phyloP scores from a whole-genome alignment of 2,329 filamentous ascomycete species.

The Monosporascus sp. region DNA sequence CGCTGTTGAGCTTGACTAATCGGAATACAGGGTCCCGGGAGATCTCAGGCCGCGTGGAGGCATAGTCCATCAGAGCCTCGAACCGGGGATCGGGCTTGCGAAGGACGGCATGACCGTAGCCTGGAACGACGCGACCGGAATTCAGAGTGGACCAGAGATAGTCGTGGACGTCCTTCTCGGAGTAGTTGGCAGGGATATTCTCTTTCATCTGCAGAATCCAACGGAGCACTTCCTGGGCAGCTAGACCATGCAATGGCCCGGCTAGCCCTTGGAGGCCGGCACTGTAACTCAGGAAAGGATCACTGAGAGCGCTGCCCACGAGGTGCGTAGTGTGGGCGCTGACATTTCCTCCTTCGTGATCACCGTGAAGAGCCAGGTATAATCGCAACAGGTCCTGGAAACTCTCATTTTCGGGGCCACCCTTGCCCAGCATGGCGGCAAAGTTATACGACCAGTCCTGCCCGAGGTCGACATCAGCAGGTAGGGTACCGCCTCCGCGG shows the following conservation, averaged over 20 bases:
- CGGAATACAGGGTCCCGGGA: slow-evolving; percentile 85
- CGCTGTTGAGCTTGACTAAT: slow-evolving; percentile 88
- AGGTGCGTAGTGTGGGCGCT: slow-evolving; percentile 93
- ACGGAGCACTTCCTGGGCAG: slow-evolving; percentile 92
- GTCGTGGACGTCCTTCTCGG: slow-evolving; percentile 74
- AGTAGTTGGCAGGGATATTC: slow-evolving; percentile 71
- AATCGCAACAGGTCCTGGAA: slow-evolving; percentile 94
- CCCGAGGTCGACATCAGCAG: slow-evolving; percentile 69
- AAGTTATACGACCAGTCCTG: slow-evolving; percentile 99
- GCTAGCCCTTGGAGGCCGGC: slow-evolving; percentile 93
- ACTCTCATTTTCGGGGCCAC: slow-evolving; percentile 79
- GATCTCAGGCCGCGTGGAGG: slow-evolving; percentile 77
- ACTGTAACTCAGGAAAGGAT: slow-evolving; percentile 93
- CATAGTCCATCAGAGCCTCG: slow-evolving; percentile 95
- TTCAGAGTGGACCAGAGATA: slow-evolving; percentile 94
- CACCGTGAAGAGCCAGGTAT: slow-evolving; percentile 93
- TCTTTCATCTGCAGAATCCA: slow-evolving; percentile 98
- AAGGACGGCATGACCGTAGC: slow-evolving; percentile 92
- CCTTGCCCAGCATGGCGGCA: slow-evolving; percentile 89
- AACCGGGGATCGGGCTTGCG: slow-evolving; percentile 97
- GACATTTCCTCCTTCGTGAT: slow-evolving; percentile 97
- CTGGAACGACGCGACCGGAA: slow-evolving; percentile 88
- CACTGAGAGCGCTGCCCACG: slow-evolving; percentile 88
- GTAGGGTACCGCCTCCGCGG: slow-evolving; percentile 67
- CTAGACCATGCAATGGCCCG: slow-evolving; percentile 85